phyloP scores from a whole-genome alignment of 805 yeast genomes.

The Hanseniaspora osmophila region DNA sequence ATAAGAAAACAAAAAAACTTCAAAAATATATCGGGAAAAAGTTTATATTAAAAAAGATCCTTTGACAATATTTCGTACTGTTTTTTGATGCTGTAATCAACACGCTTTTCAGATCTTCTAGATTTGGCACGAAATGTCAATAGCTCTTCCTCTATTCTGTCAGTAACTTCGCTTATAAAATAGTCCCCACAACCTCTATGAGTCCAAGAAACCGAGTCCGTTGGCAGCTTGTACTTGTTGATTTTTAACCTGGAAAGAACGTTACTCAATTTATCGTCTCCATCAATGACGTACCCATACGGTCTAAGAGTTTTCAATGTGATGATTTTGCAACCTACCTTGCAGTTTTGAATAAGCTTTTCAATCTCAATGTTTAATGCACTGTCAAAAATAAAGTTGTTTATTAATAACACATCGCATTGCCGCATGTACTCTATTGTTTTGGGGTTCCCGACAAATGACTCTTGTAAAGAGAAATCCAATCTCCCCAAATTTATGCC shows the following conservation, averaged over 20 bases:
- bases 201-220: conserved; percentile 81
- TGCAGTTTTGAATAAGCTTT: conserved; percentile 44
- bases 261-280: conserved; percentile 36
- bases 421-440: conserved; percentile 40
- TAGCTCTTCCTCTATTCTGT: conserved; percentile 22
- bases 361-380: conserved; percentile 56
- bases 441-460: conserved; percentile 54
- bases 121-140: conserved; percentile 6
- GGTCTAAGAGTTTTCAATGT: conserved; percentile 71
- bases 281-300: conserved; percentile 26
- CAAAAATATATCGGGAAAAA: no score
- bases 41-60: no score
- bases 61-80: no score
- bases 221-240: conserved; percentile 46
- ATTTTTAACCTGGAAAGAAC: conserved; percentile 54
- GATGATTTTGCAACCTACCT: conserved; percentile 65
- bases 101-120: background rate
- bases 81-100: background rate
- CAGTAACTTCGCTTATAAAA: conserved; percentile 56
- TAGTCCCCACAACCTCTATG: conserved; percentile 63
- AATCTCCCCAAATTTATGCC: conserved; percentile 50
- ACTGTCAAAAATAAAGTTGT: conserved; percentile 76
- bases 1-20: no score
- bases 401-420: conserved; percentile 63
- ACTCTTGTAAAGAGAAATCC: conserved; percentile 46